phyloP scores from a whole-genome alignment of 371 early-diverging fungal species.

The Smittium mucronatum region DNA sequence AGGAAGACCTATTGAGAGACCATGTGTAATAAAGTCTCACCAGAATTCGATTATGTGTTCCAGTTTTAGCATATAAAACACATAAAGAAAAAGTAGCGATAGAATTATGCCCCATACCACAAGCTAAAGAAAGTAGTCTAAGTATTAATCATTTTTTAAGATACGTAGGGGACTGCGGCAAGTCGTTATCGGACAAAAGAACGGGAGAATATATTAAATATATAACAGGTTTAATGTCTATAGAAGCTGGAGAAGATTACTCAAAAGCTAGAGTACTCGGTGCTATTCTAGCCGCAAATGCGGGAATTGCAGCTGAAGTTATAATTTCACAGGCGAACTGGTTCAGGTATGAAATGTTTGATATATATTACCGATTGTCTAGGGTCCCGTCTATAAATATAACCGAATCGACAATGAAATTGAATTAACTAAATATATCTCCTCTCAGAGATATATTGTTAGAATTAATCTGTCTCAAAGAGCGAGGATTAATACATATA shows the following conservation, averaged over 20 bases:
- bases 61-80: not conserved
- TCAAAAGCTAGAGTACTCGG: conserved; percentile 1
- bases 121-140: not conserved
- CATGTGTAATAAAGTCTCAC: not conserved
- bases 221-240: not conserved
- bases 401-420: too few relatives aligned
- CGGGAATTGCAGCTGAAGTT: not conserved
- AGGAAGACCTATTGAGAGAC: not conserved
- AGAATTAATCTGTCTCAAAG: too few relatives aligned
- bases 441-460: too few relatives aligned
- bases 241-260: not conserved
- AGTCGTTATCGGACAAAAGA: not conserved
- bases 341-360: not conserved
- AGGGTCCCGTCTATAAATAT: too few relatives aligned
- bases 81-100: not conserved
- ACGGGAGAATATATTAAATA: not conserved
- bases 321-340: not conserved
- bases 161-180: not conserved
- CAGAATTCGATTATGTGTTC: not conserved
- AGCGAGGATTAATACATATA: too few relatives aligned
- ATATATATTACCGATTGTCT: not conserved
- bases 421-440: too few relatives aligned
- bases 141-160: not conserved
- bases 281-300: not conserved
- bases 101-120: not conserved